Base-by-base conservation (phyloP, 495 filamentous ascomycete species). In the Aspergillus affinis region DNA sequence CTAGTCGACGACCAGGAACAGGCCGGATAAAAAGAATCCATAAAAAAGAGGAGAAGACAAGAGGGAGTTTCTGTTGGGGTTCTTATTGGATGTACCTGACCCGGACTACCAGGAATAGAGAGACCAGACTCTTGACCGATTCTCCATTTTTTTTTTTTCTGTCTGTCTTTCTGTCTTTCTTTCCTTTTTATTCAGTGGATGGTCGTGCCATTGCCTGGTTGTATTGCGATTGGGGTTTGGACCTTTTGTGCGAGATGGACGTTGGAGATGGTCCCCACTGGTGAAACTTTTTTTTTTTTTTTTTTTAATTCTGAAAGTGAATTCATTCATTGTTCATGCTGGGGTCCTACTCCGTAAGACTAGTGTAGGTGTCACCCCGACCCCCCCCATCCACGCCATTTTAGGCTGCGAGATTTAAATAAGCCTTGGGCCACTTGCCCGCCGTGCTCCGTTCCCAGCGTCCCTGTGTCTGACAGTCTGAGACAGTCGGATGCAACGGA, bases 341-440 rank as follows among this genome's bases (percentile, higher is more conserved):
- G 29, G 8, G 29, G 29, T 4, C 4, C 8, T 30, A 30, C 8
- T 30, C 29, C 29, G 29, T n/a, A n/a, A n/a, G n/a, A n/a, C 23
- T 26, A 26, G 23, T 26, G 30, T 32, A 32, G 36, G 36, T 41
- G 36, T 41, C 36, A 41, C 36, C 36, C 36, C 36, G 23, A 41
- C 8, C 48, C 8, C 15, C 8, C 17, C 18, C 30, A 36, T 18
- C 27, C 45, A 55, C 47, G 49, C 29, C 41, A 49, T 30, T 41
- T 41, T 41, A 41, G 36, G 36, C 46, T 48, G 55, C 18, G 19
- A n/a, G 19, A 55, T 32, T 20, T 30, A 55, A 54, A 50, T 49
- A 32, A 21, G 19, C 55, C 32, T 29, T 48, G 49, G 26, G 49
- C 15, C 23, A 26, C 49, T 51, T 1, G 1, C 29, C 29, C 18